Conservation (phyloP, 148 eudicot species). For the Rhododendron williamsianum region DNA sequence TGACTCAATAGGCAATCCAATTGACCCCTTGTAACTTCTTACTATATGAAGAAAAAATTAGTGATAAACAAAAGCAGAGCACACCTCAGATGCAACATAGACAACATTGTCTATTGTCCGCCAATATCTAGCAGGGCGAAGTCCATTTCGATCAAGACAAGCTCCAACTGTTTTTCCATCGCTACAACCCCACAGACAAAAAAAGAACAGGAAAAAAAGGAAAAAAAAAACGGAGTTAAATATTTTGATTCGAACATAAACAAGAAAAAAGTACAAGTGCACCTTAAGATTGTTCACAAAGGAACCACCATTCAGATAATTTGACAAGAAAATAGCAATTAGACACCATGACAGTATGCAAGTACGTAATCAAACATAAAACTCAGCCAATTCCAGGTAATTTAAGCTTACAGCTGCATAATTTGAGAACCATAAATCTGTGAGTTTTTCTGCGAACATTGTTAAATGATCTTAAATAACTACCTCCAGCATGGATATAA, state of each 20-base stretch:
- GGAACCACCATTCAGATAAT: neutral
- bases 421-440: neutral
- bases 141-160: constrained; percentile 94
- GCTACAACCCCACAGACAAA: constrained; percentile 29
- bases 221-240: neutral
- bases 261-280: neutral
- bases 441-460: neutral
- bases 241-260: constrained; percentile 1
- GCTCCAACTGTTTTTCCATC: constrained; percentile 99
- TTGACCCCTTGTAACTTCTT: neutral
- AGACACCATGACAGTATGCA: neutral
- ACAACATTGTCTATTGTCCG: constrained; percentile 88
- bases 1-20: neutral
- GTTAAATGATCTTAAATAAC: neutral
- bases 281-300: neutral
- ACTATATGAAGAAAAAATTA: neutral
- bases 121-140: constrained; percentile 99
- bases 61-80: constrained; percentile 10
- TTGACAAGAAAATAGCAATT: neutral
- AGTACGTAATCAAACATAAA: neutral
- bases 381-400: neutral
- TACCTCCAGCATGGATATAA: neutral
- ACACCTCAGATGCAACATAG: constrained; percentile 99
- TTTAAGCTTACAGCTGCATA: neutral
- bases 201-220: neutral